These are phyloP conservation scores for Staphylotrichum longicolle DNA, from an alignment of 495 filamentous ascomycete genomes.

Conservation along the genomic window DNA sequence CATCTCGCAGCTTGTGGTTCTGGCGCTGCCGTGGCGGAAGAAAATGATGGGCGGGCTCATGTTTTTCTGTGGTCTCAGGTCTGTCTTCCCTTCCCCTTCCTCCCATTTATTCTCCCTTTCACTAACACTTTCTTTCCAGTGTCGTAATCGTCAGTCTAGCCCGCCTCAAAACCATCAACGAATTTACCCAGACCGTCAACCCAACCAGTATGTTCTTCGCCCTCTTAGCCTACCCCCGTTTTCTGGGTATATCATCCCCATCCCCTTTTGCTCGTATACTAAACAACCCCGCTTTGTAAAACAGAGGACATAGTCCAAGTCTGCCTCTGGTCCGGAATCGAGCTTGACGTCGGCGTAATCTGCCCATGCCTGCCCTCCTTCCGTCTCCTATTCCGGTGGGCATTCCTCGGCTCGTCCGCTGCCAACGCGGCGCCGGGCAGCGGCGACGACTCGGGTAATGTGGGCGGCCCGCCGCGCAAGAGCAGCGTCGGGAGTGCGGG, in stretches of 20 bases:
- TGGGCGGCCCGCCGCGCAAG: too few relatives aligned
- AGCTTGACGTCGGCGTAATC: too few relatives aligned
- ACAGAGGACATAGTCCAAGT: slow-evolving; percentile 29
- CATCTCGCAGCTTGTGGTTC: slow-evolving; percentile 31
- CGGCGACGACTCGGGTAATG: too few relatives aligned
- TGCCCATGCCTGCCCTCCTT: too few relatives aligned
- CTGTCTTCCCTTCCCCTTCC: slow-evolving; percentile 11
- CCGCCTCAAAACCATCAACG: slow-evolving; percentile 31
- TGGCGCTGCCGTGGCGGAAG: slow-evolving; percentile 37
- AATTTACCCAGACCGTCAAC: slow-evolving; percentile 25
- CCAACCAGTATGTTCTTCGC: slow-evolving; percentile 26
- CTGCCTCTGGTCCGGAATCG: too few relatives aligned
- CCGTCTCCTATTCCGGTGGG: neutral
- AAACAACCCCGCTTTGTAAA: too few relatives aligned
- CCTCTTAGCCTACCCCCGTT: too few relatives aligned
- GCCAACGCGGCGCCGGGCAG: too few relatives aligned
- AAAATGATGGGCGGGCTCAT: slow-evolving; percentile 36
- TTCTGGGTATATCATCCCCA: too few relatives aligned
- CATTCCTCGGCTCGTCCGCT: too few relatives aligned
- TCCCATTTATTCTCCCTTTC: neutral
- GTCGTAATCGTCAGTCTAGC: slow-evolving; percentile 31
- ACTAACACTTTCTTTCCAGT: slow-evolving; percentile 17
- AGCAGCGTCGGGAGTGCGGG: too few relatives aligned
- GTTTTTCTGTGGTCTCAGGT: slow-evolving; percentile 41
- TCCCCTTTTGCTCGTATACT: too few relatives aligned